phyloP scores from a whole-genome alignment of 2,329 filamentous ascomycete genomes.

The Talaromyces sp. region DNA sequence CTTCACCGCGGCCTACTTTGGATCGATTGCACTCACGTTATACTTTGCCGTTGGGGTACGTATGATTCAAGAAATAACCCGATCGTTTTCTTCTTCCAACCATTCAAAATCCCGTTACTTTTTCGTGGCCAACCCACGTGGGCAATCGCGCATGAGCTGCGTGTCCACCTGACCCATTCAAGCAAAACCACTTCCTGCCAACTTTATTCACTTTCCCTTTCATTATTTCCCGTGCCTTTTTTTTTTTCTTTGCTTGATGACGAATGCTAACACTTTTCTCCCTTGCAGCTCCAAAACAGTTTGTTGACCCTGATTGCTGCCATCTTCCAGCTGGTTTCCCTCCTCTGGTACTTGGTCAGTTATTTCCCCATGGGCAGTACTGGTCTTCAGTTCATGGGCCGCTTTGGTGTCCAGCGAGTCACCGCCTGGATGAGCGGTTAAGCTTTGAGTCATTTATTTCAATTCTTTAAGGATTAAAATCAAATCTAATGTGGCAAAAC shows the following conservation, averaged over 20 bases:
- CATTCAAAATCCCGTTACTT: neutral
- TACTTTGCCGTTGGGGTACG: constrained; percentile 90
- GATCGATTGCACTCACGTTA: constrained; percentile 80
- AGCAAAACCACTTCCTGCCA: neutral
- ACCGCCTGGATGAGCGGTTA: constrained; percentile 82
- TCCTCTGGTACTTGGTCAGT: constrained; percentile 91
- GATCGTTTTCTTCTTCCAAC: constrained; percentile 9
- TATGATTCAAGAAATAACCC: constrained; percentile 22
- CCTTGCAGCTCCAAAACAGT: constrained; percentile 68
- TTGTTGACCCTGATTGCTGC: constrained; percentile 80
- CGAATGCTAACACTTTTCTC: constrained; percentile 15
- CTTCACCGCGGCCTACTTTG: constrained; percentile 92
- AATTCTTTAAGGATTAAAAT: neutral
- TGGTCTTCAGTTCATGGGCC: constrained; percentile 77
- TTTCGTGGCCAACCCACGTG: neutral
- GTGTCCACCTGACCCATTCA: neutral
- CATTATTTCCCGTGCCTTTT: constrained; percentile 9
- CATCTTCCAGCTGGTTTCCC: constrained; percentile 73
- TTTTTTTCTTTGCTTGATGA: constrained; percentile 9
- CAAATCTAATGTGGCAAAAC: neutral
- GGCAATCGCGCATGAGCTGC: neutral
- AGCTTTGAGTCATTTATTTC: neutral
- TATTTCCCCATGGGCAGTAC: constrained; percentile 97
- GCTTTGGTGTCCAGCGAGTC: constrained; percentile 78
- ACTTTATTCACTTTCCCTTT: constrained; percentile 7